These are phyloP conservation scores for Pythium pyrilobum DNA, from an alignment of 352 stramenopile genomes.

Conservation along the genomic window DNA sequence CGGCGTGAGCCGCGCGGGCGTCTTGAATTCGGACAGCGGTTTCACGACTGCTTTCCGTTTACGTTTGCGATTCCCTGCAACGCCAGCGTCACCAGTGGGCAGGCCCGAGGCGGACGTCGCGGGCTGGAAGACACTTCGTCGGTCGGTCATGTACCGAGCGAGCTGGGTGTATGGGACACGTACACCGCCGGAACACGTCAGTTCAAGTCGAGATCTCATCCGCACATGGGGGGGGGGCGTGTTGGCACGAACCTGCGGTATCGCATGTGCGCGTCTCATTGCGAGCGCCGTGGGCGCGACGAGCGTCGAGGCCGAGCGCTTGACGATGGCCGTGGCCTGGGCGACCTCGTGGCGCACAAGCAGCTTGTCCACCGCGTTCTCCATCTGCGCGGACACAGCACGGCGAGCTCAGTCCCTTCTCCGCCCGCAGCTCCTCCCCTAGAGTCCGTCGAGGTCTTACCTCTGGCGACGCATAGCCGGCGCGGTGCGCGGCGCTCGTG, in stretches of 20 bases:
- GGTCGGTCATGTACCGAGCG: slow-evolving; percentile 20
- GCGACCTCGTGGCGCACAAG: slow-evolving; percentile 52
- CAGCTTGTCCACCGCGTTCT: slow-evolving; percentile 57
- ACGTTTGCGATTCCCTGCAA: slow-evolving; percentile 38
- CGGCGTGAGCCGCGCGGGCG: slow-evolving; percentile 2
- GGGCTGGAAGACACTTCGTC: slow-evolving; percentile 20
- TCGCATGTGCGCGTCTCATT: slow-evolving; percentile 32
- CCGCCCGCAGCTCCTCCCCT: background rate
- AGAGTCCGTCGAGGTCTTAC: background rate
- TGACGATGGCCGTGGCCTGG: slow-evolving; percentile 10
- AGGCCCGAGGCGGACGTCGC: background rate
- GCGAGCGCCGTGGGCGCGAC: slow-evolving; percentile 27
- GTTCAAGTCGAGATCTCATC: slow-evolving; percentile 1
- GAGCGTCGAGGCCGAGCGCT: slow-evolving; percentile 25
- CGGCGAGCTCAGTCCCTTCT: slow-evolving; percentile 1
- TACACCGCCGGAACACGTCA: background rate
- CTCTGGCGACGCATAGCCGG: slow-evolving; percentile 10
- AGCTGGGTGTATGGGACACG: slow-evolving; percentile 17
- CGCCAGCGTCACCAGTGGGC: background rate
- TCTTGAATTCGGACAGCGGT: slow-evolving; percentile 23
- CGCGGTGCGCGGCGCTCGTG: slow-evolving; percentile 30
- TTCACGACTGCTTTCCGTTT: slow-evolving; percentile 50
- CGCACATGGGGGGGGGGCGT: no score
- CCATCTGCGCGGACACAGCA: slow-evolving; percentile 22
- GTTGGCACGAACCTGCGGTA: slow-evolving; percentile 31